Percentiles rank a stretch among this genome's conserved stretches.
Evolutionary conservation across 305 asterid genomes (phyloP).

Genomic region (Fraxinus nigra): DNA sequence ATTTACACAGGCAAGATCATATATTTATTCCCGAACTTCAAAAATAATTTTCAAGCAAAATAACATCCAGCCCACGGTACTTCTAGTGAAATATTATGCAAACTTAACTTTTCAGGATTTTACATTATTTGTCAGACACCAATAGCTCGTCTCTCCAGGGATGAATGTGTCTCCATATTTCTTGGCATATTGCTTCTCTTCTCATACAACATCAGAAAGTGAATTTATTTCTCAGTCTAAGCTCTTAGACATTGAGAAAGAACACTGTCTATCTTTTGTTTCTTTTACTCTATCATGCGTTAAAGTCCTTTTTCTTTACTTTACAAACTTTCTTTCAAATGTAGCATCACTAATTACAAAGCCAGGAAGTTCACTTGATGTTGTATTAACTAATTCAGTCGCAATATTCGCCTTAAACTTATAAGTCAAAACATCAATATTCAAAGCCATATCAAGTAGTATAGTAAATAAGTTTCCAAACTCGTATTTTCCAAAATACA

Average conservation of each 20-base stretch:
- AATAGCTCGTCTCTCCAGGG: neutral
- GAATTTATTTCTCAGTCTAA: neutral
- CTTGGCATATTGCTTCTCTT: neutral
- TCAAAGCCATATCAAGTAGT: neutral
- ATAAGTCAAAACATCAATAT: slow-evolving; percentile 6
- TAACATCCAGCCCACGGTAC: neutral
- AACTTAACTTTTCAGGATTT: neutral
- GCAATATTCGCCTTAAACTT: neutral
- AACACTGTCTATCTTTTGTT: neutral
- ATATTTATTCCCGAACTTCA: neutral
- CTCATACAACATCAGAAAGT: neutral
- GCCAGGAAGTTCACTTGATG: neutral
- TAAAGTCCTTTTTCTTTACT: neutral
- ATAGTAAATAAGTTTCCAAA: neutral
- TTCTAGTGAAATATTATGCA: neutral
- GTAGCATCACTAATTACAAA: neutral
- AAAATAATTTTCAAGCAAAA: neutral
- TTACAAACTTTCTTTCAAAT: neutral
- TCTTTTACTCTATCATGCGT: neutral
- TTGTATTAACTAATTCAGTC: neutral
- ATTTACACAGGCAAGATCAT: neutral
- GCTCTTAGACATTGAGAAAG: neutral
- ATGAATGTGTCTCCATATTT: neutral
- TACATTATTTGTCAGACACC: neutral
- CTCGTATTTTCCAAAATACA: neutral